These are phyloP conservation scores for Amborella trichopoda DNA, from an alignment of 164 flowering plant genomes.

Conservation along the genomic window DNA sequence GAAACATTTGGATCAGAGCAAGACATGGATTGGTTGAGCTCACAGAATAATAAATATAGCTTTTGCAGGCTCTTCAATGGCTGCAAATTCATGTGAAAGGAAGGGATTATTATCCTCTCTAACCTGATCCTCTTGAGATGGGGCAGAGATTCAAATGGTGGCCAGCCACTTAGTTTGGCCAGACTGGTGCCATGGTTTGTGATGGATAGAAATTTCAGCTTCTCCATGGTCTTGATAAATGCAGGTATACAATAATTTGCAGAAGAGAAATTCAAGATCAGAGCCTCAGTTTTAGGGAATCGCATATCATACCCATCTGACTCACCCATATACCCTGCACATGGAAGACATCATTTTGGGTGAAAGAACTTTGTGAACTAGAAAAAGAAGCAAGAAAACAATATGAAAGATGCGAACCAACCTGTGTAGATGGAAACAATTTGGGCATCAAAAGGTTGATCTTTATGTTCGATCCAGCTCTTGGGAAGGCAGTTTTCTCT, in stretches of 20 bases:
- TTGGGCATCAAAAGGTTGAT: slow-evolving; percentile 46
- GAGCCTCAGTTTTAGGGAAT: slow-evolving; percentile 74
- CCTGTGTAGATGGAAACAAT: slow-evolving; percentile 74
- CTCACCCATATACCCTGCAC: slow-evolving; percentile 56
- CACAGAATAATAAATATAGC: slow-evolving; percentile 51
- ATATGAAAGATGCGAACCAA: slow-evolving; percentile 7
- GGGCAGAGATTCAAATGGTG: slow-evolving; percentile 25
- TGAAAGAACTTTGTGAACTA: not conserved
- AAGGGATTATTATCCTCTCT: slow-evolving; percentile 45
- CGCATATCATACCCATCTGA: slow-evolving; percentile 52
- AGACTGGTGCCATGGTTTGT: slow-evolving; percentile 29
- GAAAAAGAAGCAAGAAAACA: not conserved
- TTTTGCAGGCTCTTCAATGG: slow-evolving; percentile 35
- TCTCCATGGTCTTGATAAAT: slow-evolving; percentile 51
- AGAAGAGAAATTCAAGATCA: slow-evolving; percentile 54
- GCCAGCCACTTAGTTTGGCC: slow-evolving; percentile 30
- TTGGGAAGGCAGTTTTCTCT: slow-evolving; percentile 48
- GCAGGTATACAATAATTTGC: slow-evolving; percentile 49
- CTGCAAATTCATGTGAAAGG: slow-evolving; percentile 9
- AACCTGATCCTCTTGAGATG: slow-evolving; percentile 70
- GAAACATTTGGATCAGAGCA: not conserved
- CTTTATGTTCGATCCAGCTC: slow-evolving; percentile 54
- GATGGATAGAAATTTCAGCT: slow-evolving; percentile 43
- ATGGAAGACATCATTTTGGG: not conserved
- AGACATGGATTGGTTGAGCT: slow-evolving; percentile 17